Evolutionary conservation across 768 basidiomycete genomes (phyloP).

Genomic region (Russula sp.): DNA sequence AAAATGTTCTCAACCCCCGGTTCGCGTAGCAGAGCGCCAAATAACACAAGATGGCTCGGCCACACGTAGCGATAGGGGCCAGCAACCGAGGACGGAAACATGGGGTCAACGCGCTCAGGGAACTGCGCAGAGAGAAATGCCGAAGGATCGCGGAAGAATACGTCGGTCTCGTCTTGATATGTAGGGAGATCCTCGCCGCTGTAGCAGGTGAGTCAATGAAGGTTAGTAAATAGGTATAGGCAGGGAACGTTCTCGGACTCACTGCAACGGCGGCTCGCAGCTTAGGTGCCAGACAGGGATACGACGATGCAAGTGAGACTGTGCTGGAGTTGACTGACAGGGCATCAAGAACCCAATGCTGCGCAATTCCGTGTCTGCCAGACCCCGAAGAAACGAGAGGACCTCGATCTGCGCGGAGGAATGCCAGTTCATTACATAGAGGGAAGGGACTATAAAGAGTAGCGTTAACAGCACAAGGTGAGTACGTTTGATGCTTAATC

Average conservation of each 20-base stretch:
- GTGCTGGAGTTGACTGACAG: slow-evolving; percentile 93
- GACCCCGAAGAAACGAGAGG: slow-evolving; percentile 53
- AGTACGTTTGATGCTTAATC: not conserved
- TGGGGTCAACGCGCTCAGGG: slow-evolving; percentile 49
- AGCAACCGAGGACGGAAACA: slow-evolving; percentile 52
- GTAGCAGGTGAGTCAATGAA: not conserved
- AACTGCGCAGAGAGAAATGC: slow-evolving; percentile 62
- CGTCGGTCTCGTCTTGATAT: slow-evolving; percentile 74
- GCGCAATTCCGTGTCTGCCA: slow-evolving; percentile 42
- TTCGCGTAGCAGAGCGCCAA: slow-evolving; percentile 64
- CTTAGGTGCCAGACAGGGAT: slow-evolving; percentile 79
- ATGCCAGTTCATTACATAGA: slow-evolving; percentile 71
- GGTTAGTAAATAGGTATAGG: not conserved
- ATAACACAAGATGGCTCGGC: slow-evolving; percentile 78
- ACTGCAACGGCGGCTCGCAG: slow-evolving; percentile 91
- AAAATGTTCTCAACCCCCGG: slow-evolving; percentile 43
- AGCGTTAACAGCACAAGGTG: slow-evolving; percentile 33
- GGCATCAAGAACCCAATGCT: slow-evolving; percentile 85
- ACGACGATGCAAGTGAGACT: slow-evolving; percentile 73
- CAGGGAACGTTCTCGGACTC: slow-evolving; percentile 9
- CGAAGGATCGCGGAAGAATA: slow-evolving; percentile 71
- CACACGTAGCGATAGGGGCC: slow-evolving; percentile 59
- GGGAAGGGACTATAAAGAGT: slow-evolving; percentile 49
- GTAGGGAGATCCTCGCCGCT: slow-evolving; percentile 44
- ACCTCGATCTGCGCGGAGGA: slow-evolving; percentile 73